A percentile compares a stretch with the other conserved stretches of the same genome.
Evolutionary conservation across 768 basidiomycete genomes (phyloP).

Genomic region (Cubamyces sp.): DNA sequence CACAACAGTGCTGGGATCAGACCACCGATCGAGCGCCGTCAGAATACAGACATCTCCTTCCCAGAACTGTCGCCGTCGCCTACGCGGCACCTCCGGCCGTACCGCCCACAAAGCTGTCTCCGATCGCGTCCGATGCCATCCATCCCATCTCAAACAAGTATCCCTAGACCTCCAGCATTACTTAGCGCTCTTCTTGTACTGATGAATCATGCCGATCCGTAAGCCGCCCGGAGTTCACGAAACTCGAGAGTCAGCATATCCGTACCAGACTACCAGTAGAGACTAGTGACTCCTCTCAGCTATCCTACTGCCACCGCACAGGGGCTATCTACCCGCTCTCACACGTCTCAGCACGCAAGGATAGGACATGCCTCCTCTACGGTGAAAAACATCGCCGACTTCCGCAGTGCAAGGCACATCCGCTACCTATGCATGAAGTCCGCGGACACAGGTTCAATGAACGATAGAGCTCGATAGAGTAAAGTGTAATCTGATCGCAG

Average conservation of each 20-base stretch:
- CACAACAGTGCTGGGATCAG: background rate
- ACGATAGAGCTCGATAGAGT: too few relatives aligned
- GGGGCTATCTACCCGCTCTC: background rate
- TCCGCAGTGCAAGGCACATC: too few relatives aligned
- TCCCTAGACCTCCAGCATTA: background rate
- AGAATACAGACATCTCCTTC: background rate
- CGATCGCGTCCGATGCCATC: conserved; percentile 12
- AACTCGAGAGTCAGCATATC: background rate
- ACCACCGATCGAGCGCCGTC: conserved; percentile 7
- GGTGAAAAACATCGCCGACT: background rate
- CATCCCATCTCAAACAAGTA: background rate
- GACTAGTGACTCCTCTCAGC: too few relatives aligned
- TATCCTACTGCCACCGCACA: background rate
- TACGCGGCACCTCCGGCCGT: background rate
- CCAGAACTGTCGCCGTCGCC: background rate
- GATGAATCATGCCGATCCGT: background rate
- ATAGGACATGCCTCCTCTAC: background rate
- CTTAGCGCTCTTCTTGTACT: too few relatives aligned
- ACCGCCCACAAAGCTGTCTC: background rate
- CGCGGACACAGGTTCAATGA: too few relatives aligned
- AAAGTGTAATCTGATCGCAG: too few relatives aligned
- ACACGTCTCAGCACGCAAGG: background rate
- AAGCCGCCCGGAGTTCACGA: background rate
- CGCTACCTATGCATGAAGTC: too few relatives aligned
- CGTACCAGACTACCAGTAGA: too few relatives aligned